Base-by-base conservation (phyloP, 768 basidiomycete species). In the Russula foetens region DNA sequence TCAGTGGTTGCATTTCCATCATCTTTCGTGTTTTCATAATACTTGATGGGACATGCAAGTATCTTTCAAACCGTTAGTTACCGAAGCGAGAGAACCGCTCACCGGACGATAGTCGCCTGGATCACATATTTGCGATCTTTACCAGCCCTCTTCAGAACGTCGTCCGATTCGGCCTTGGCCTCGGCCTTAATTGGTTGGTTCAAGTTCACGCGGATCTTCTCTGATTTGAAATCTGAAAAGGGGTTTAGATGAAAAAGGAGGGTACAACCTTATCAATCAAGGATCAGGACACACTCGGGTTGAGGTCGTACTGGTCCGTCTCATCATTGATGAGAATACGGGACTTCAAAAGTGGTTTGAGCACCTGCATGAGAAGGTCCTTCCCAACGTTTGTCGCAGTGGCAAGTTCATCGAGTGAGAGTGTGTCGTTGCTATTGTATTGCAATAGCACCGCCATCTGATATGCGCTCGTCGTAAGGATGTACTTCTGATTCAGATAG, bases 111-210 rank as follows among this genome's bases (percentile, higher is more conserved):
- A 44, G 90, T 93, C 11, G 93, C 92, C 71, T 98, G 95, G 56
- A 97, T 93, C 60, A 94, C 85, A 67, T 95, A 90, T 80, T 97
- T 97, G 61, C 96, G 85, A 70, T 98, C 97, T 74, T 98, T 95
- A 66, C 97, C 96, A 6, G 98, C 94, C 7, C 85, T 90, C 79
- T 93, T 94, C 69, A 97, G 75, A 9, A 97, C 92, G 66, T 97
- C 92, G 0, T 81, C 81, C 9, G 86, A 82, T 69, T 98, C 96
- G 7, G 88, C 86, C 79, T 94, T 96, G 62, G 90, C 86, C 72
- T 98, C 97, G 1, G 92, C 85, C 77, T 92, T 96, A 74, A 99
- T 90, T 0, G 94, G 92, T 71, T 84, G 81, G 74, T 95, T 96
- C 59, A 96, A 76, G 67, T 93, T 91, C 62, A 96, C 88, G 39